Percentiles rank a stretch among this genome's conserved stretches.
These are phyloP conservation scores for Astrothelium macrocarpum DNA, from an alignment of 495 filamentous ascomycete species.

Conservation along the genomic window DNA sequence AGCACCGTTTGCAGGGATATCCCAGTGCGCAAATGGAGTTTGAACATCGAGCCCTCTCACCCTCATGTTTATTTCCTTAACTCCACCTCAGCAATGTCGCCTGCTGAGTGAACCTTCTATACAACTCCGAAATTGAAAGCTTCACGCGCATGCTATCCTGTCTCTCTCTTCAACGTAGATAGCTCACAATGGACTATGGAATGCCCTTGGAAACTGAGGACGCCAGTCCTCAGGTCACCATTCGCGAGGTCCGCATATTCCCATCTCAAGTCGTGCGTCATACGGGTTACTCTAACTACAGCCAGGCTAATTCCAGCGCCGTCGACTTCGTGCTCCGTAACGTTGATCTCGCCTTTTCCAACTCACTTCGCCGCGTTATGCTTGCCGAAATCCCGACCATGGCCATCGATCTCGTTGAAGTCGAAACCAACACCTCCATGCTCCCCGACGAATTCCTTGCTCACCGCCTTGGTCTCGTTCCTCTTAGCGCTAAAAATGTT, in stretches of 20 bases:
- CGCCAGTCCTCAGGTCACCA: conserved; percentile 14
- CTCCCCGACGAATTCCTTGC: conserved; percentile 92
- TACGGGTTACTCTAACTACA: not conserved
- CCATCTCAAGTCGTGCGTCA: not conserved
- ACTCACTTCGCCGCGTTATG: conserved; percentile 85
- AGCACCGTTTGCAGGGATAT: no score
- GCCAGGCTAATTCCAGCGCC: conserved; percentile 54
- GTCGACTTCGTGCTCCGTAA: conserved; percentile 76
- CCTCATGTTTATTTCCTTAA: no score
- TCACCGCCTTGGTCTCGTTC: conserved; percentile 86
- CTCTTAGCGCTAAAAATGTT: conserved; percentile 72
- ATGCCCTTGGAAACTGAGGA: conserved; percentile 13
- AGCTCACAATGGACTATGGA: conserved; percentile 11
- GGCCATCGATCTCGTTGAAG: conserved; percentile 88
- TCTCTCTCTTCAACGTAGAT: not conserved
- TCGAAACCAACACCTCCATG: conserved; percentile 86
- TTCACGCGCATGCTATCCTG: no score
- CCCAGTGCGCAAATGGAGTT: not conserved
- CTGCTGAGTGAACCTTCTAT: no score
- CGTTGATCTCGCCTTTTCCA: conserved; percentile 81
- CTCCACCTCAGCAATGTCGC: no score
- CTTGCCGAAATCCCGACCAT: conserved; percentile 92
- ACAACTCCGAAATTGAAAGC: no score
- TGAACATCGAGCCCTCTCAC: no score
- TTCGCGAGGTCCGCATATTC: conserved; percentile 10